Evolutionary conservation across 371 early-diverging fungal species (phyloP), one percentile per base, ranked within the genome.

Genomic region (Saksenaea vasiformis): DNA sequence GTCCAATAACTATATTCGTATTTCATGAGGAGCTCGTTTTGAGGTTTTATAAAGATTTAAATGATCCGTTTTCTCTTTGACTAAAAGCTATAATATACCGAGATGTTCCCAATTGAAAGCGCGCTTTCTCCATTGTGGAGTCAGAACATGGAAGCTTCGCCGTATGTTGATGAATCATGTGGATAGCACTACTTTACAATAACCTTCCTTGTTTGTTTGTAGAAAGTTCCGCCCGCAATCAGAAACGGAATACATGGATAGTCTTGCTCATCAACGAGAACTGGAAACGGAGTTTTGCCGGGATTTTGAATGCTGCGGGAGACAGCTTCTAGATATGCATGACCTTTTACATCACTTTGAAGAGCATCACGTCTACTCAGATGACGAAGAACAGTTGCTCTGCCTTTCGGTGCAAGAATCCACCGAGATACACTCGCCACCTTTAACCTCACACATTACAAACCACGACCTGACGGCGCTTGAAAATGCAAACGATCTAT

Each of bases 321-420:
- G 87, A 59, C 71, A 80, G 35, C 83, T 95, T 47, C 80, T 77
- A 34, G 90, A 92, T 74, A 79, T 97, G 62, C 96, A 96, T 78
- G 94, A 92, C 58, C 86, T 97, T 56, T 78, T 95, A 54, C 91
- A 94, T 69, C 97, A 97, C 74, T 94, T 90, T 71, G 97, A 97
- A 76, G 95, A 93, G 67, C 83, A 84, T 67, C 97, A 96, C 66
- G 91, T 91, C 58, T 83, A 80, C 51, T 79, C 89, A 41, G 91
- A 61, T 35, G 61, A 60, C 7, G 51, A 63, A 22, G 54, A 63
- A 35, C 37, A 28, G 43, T 27, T 53, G 10, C 51, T 47, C 11
- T 17, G 17, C 11, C 51, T 47, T 22, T 47, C 22, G n/a, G 5
- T 15, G 19, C 41, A 55, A 37, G 39, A 10, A 53, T 58, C 9